Conservation (phyloP, 257 asterid genomes). For the Cruciata laevipes region DNA sequence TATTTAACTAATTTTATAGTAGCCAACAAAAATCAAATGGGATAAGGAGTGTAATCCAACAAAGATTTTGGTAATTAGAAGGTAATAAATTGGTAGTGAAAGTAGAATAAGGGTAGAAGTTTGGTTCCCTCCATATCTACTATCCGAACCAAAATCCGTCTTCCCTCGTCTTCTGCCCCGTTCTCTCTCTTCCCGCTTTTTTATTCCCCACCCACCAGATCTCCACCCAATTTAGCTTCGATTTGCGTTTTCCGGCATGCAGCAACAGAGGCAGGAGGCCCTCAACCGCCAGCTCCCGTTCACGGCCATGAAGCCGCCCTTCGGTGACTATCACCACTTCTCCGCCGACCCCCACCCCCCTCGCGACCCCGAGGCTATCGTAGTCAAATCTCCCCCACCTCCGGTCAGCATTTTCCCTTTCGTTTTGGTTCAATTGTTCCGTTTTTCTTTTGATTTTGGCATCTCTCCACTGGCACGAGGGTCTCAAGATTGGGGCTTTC, state of each 20-base stretch:
- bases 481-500: not conserved
- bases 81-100: not conserved
- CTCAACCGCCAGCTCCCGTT: constrained; percentile 58
- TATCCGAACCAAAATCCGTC: constrained; percentile 89
- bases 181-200: constrained; percentile 42
- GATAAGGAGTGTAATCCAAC: no score
- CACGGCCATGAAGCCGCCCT: constrained; percentile 60
- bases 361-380: constrained; percentile 51
- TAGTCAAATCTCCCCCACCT: constrained; percentile 50
- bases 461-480: not conserved
- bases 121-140: constrained; percentile 87
- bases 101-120: constrained; percentile 3
- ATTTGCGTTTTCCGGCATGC: constrained; percentile 23
- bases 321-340: constrained; percentile 70
- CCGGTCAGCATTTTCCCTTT: constrained; percentile 32
- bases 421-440: not conserved
- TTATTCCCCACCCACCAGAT: constrained; percentile 23
- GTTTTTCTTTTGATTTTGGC: not conserved
- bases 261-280: constrained; percentile 32
- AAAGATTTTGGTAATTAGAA: no score
- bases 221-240: constrained; percentile 16
- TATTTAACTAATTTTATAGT: no score
- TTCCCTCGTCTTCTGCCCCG: constrained; percentile 38
- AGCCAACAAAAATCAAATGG: no score
- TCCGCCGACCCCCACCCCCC: constrained; percentile 34